A percentile compares a stretch with the other conserved stretches of the same genome.
phyloP scores from a whole-genome alignment of 2,329 filamentous ascomycete genomes.

The Cladosporium oxysporum region DNA sequence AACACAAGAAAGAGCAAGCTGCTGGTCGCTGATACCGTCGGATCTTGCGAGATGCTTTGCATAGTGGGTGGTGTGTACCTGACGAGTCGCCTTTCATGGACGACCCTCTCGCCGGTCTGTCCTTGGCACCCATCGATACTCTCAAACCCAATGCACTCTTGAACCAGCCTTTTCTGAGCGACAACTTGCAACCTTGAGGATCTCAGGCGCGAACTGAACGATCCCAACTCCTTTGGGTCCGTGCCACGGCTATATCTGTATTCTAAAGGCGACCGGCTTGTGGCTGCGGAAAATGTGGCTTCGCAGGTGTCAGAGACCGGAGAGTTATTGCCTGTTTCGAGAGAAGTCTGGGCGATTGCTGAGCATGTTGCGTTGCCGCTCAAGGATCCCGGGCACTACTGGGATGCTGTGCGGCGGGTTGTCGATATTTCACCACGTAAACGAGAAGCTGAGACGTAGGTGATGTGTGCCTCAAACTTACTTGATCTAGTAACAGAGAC shows the following conservation, averaged over 20 bases:
- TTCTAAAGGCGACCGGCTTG: slow-evolving; percentile 12
- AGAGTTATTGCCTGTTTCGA: background rate
- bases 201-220: slow-evolving; percentile 7
- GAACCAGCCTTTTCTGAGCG: background rate
- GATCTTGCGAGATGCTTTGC: background rate
- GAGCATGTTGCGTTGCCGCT: slow-evolving; percentile 14
- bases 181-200: background rate
- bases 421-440: background rate
- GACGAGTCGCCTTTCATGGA: background rate
- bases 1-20: slow-evolving; percentile 49
- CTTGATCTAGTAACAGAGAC: background rate
- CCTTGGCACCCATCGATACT: background rate
- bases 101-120: background rate
- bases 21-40: background rate
- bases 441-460: slow-evolving; percentile 7
- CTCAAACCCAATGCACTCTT: background rate
- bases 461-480: background rate
- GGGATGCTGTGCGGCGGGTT: slow-evolving; percentile 1
- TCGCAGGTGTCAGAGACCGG: slow-evolving; percentile 10
- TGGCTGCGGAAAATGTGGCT: slow-evolving; percentile 15
- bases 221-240: background rate
- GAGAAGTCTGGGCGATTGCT: slow-evolving; percentile 15
- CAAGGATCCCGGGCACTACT: slow-evolving; percentile 11
- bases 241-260: slow-evolving; percentile 13
- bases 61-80: background rate